Percentiles rank a stretch among this genome's conserved stretches.
These are phyloP conservation scores for Saturnispora gosingensis DNA, from an alignment of 805 yeast species.

Conservation along the genomic window DNA sequence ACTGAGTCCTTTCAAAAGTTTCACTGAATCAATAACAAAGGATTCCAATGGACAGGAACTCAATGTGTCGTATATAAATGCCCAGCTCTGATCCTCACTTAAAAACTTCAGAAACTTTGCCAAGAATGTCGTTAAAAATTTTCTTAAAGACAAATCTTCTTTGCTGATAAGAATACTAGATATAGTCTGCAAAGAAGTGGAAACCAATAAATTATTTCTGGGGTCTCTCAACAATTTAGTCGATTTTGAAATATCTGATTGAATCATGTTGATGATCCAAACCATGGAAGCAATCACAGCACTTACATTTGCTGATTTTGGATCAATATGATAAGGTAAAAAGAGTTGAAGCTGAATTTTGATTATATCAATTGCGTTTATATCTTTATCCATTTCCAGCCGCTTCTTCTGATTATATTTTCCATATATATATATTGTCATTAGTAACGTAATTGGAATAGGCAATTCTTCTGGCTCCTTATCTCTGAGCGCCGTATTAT, in stretches of 20 bases:
- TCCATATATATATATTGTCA: constrained; percentile 19
- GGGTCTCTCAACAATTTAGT: constrained; percentile 3
- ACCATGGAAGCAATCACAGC: constrained; percentile 17
- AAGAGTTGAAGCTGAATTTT: constrained; percentile 33
- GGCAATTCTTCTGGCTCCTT: constrained; percentile 13
- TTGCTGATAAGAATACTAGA: constrained; percentile 15
- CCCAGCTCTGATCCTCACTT: constrained; percentile 48
- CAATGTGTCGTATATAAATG: constrained; percentile 56
- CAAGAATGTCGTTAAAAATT: constrained; percentile 47
- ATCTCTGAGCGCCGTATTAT: constrained; percentile 17
- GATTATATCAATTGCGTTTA: constrained; percentile 24
- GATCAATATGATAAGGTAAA: constrained; percentile 30
- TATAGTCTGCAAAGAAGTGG: constrained; percentile 21
- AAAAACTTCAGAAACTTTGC: constrained; percentile 52
- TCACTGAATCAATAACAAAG: constrained; percentile 53
- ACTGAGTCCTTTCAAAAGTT: constrained; percentile 61
- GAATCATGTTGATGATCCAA: constrained; percentile 14
- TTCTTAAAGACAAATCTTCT: constrained; percentile 12
- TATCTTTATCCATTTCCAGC: constrained; percentile 2
- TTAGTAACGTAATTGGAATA: constrained; percentile 4
- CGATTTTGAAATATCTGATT: constrained; percentile 6
- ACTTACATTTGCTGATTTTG: constrained; percentile 14
- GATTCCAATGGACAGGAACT: constrained; percentile 46
- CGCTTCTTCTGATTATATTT: constrained; percentile 12
- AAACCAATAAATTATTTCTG: constrained; percentile 10